Conservation (phyloP, 495 filamentous ascomycete species). For the Talaromyces wortmannii region DNA sequence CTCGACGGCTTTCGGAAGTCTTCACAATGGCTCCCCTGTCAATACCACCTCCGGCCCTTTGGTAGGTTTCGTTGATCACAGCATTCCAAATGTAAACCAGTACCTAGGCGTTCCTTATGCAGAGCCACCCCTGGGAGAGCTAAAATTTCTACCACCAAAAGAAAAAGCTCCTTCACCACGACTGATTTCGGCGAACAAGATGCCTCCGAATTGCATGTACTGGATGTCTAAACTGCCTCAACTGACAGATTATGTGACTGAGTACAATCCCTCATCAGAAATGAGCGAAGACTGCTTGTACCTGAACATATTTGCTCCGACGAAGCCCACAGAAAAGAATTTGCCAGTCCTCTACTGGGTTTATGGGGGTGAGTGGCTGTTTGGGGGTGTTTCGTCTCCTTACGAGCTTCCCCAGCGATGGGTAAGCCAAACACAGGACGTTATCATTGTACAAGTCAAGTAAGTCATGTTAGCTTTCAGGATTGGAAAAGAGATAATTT, state of each 20-base stretch:
- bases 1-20: not conserved
- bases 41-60: constrained; percentile 26
- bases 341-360: constrained; percentile 9
- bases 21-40: constrained; percentile 3
- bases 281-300: constrained; percentile 46
- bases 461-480: not conserved
- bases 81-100: constrained; percentile 18
- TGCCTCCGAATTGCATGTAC: constrained; percentile 8
- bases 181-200: constrained; percentile 4
- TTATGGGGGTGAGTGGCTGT: constrained; percentile 6
- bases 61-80: constrained; percentile 25
- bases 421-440: constrained; percentile 7
- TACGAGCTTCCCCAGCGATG: constrained; percentile 4
- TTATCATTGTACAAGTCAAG: constrained; percentile 12
- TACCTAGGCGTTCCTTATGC: constrained; percentile 32
- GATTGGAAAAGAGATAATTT: not conserved
- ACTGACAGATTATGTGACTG: constrained; percentile 7
- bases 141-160: constrained; percentile 14
- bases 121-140: constrained; percentile 12
- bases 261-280: constrained; percentile 4
- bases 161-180: not conserved
- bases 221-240: constrained; percentile 4
- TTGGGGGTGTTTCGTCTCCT: constrained; percentile 7
- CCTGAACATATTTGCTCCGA: constrained; percentile 42
- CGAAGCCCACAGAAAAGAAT: constrained; percentile 1